Evolutionary conservation across 768 basidiomycete species (phyloP), one percentile per base, ranked within the genome.

Genomic region (Lanmaoa rubissima): DNA sequence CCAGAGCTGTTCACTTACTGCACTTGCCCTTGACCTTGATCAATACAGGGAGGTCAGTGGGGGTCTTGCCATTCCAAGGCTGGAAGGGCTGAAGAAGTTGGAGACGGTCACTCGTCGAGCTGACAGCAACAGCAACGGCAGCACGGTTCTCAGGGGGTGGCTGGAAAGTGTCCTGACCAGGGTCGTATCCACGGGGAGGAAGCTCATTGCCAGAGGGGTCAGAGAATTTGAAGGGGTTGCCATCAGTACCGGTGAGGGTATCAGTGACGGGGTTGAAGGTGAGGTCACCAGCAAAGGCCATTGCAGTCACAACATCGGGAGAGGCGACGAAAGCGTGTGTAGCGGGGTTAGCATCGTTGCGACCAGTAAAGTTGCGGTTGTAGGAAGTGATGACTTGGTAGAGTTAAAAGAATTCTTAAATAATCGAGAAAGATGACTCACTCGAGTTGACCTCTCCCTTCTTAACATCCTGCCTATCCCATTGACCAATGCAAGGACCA

Each of bases 361-460:
- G 94, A 55, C 96, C 97, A 64, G 97, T 98, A 81, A 99, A 99
- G 87, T 99, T 99, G 74, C 97, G 95, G 87, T 99, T 99, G 85
- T 99, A 99, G 19, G 95, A 98, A 51, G 96, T 96, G 76, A 99
- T 92, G 81, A 98, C 91, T 93, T 46, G 39, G 17, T 11, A 11
- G 24, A 39, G 49, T 53, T 28, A 61, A 57, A 57, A 47, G 31
- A 9, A n/a, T 28, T 32, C 32, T 14, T 28, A 9, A 31, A 21
- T 13, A 19, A 48, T 7, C 16, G 0, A 35, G 35, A n/a, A 7
- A 24, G 1, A 19, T 19, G 8, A 81, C 90, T 46, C 63, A 92
- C 91, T 99, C 44, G 97, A 96, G 85, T 98, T 99, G 65, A 83
- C 78, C 66, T 91, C 92, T 69, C 96, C 97, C 84, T 93, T 98